Base-by-base conservation (phyloP, 176 grass and related monocot species). In the Rhipidocladum racemiflorum region DNA sequence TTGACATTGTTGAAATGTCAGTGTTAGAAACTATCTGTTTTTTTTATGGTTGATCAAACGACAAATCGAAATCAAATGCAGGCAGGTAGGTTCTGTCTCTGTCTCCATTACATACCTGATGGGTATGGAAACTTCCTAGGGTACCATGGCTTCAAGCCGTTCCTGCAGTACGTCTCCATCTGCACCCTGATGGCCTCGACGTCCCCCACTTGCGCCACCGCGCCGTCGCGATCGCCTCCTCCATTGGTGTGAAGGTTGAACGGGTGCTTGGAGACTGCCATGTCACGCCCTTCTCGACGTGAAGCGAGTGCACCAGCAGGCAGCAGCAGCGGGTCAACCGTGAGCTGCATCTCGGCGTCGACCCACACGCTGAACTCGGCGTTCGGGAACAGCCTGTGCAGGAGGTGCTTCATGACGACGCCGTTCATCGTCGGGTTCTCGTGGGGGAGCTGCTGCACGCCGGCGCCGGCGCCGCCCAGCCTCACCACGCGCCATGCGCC, bases 331-430 rank as follows among this genome's bases (percentile, higher is more conserved):
- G 96, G 96, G 89, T 98, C 96, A 1, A 85, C 96, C 1, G 96
- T 93, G 40, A 95, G 91, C 92, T 98, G 95, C 81, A 95, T 81
- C 85, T 99, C 95, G 23, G 79, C 96, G 63, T 97, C 96, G 0
- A 98, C n/a, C 92, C 92, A 98, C 13, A 98, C 64, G 62, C 92
- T 95, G 85, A 95, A 95, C 70, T 42, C 81, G 24, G 92, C 88
- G 83, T 88, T 93, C 25, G 90, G 96, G 82, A 98, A 98, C 70
- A 98, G 88, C 75, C 96, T 65, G 87, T 98, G 90, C 34, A 88
- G 77, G 40, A 98, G 70, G 84, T 98, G 83, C 84, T 99, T 95
- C n/a, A 84, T 81, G 5, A 97, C 76, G 21, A 94, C 90, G 65
- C 90, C 91, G 70, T 98, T 95, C 96, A 98, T 98, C 42, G 90